These are phyloP conservation scores for Gaertneriomyces sp. DNA, from an alignment of 192 early-diverging fungal species.

Conservation along the genomic window DNA sequence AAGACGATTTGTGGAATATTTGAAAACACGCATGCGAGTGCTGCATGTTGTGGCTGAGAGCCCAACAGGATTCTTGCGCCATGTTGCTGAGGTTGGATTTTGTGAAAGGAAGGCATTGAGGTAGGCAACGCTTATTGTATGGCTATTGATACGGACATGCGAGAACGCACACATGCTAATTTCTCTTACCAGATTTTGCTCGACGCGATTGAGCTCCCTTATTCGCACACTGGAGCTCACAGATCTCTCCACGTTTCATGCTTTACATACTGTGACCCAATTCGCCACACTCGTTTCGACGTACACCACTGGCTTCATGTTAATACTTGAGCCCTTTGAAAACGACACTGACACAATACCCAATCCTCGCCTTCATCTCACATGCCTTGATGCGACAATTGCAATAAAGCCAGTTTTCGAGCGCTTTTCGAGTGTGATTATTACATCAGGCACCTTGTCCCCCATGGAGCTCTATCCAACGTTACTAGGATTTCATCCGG, in stretches of 20 bases:
- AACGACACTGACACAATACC: conserved; percentile 87
- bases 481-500: conserved; percentile 83
- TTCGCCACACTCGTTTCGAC: conserved; percentile 96
- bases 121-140: conserved; percentile 16
- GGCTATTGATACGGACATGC: neutral
- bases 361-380: conserved; percentile 89
- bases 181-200: conserved; percentile 66
- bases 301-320: conserved; percentile 78
- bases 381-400: conserved; percentile 93
- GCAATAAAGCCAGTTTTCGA: conserved; percentile 97
- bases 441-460: conserved; percentile 99
- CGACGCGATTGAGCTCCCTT: conserved; percentile 84
- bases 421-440: conserved; percentile 91
- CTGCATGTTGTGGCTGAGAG: conserved; percentile 97
- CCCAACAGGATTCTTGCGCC: conserved; percentile 87
- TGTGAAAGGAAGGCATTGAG: conserved; percentile 93
- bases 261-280: conserved; percentile 78
- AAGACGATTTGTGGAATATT: conserved; percentile 93
- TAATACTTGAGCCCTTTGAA: conserved; percentile 97
- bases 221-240: conserved; percentile 90
- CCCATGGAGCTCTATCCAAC: conserved; percentile 98
- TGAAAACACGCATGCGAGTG: conserved; percentile 94
- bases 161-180: neutral
- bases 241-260: conserved; percentile 81
- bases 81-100: conserved; percentile 90